Evolutionary conservation across 108 stramenopile species (phyloP).

Genomic region (Pelagomonas calceolata): DNA sequence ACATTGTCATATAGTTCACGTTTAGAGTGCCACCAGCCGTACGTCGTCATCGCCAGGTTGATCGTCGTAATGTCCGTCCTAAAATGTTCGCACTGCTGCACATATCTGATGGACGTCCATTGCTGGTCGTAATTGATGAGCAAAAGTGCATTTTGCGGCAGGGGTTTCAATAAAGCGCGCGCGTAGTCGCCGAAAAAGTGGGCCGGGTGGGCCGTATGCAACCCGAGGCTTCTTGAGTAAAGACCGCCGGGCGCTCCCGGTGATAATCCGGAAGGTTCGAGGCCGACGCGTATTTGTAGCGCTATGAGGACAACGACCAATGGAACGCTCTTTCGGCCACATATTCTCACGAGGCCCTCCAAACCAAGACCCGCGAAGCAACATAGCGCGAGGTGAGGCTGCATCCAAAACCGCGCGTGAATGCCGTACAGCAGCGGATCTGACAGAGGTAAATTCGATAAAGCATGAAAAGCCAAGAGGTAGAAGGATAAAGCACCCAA

Average conservation of each 20-base stretch:
- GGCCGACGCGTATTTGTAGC: not conserved
- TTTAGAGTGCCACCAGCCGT: conserved; percentile 52
- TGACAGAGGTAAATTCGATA: conserved; percentile 56
- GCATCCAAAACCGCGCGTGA: conserved; percentile 74
- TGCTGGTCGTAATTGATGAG: conserved; percentile 68
- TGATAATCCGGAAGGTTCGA: not conserved
- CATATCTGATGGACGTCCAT: conserved; percentile 63
- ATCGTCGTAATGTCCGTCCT: conserved; percentile 44
- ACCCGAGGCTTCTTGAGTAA: not conserved
- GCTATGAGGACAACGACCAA: not conserved
- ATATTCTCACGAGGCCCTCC: not conserved
- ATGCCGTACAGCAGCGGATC: conserved; percentile 54
- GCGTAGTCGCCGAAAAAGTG: conserved; percentile 51
- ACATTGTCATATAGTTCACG: conserved; percentile 33
- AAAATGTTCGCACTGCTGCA: conserved; percentile 59
- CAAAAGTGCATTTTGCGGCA: conserved; percentile 47
- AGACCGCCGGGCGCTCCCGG: not conserved
- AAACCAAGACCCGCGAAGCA: conserved; percentile 32
- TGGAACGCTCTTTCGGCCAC: not conserved
- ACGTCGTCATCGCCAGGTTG: conserved; percentile 64
- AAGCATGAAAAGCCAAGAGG: conserved; percentile 50
- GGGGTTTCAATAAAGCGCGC: conserved; percentile 40
- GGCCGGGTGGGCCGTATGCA: not conserved
- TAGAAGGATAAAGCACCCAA: conserved; percentile 38
- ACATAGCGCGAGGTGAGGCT: conserved; percentile 46